Conservation (phyloP, 108 stramenopile species). For the Fragilaria crotonensis region DNA sequence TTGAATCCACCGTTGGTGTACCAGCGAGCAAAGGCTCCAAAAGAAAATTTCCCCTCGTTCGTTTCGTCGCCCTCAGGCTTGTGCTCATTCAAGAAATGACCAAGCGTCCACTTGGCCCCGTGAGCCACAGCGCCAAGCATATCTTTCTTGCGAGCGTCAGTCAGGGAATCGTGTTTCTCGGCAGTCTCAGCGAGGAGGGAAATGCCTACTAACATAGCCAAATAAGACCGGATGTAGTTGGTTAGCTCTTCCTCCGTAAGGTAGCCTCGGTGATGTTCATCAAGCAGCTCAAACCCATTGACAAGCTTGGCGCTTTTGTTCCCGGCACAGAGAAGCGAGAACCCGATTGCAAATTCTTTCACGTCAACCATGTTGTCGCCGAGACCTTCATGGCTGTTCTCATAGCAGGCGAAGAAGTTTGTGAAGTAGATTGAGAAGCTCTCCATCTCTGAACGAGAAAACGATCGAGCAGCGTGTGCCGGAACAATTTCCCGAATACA, state of each 20-base stretch:
- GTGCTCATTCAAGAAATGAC: slow-evolving; percentile 54
- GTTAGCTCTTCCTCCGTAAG: slow-evolving; percentile 55
- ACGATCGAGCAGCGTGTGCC: slow-evolving; percentile 20
- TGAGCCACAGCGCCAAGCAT: slow-evolving; percentile 66
- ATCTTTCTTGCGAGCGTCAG: slow-evolving; percentile 22
- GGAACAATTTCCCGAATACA: slow-evolving; percentile 43
- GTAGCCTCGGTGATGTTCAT: slow-evolving; percentile 34
- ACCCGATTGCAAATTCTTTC: slow-evolving; percentile 72
- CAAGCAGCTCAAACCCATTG: slow-evolving; percentile 70
- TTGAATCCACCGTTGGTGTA: slow-evolving; percentile 83
- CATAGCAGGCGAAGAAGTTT: slow-evolving; percentile 69
- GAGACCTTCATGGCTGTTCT: slow-evolving; percentile 27
- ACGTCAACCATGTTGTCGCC: slow-evolving; percentile 40
- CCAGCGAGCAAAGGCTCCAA: slow-evolving; percentile 86
- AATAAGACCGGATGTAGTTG: slow-evolving; percentile 69
- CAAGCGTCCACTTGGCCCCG: slow-evolving; percentile 76
- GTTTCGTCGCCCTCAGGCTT: background rate
- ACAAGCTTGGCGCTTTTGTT: slow-evolving; percentile 81
- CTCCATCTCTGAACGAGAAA: slow-evolving; percentile 40
- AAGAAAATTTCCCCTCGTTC: slow-evolving; percentile 25
- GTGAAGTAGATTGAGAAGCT: slow-evolving; percentile 57
- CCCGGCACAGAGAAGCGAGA: slow-evolving; percentile 79
- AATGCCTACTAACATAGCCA: slow-evolving; percentile 76
- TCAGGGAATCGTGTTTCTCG: slow-evolving; percentile 27
- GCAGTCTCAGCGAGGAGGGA: slow-evolving; percentile 43